Evolutionary conservation across 768 basidiomycete genomes (phyloP), one percentile per base, ranked within the genome.

Genomic region (Tylopilus cervinicoccineus): DNA sequence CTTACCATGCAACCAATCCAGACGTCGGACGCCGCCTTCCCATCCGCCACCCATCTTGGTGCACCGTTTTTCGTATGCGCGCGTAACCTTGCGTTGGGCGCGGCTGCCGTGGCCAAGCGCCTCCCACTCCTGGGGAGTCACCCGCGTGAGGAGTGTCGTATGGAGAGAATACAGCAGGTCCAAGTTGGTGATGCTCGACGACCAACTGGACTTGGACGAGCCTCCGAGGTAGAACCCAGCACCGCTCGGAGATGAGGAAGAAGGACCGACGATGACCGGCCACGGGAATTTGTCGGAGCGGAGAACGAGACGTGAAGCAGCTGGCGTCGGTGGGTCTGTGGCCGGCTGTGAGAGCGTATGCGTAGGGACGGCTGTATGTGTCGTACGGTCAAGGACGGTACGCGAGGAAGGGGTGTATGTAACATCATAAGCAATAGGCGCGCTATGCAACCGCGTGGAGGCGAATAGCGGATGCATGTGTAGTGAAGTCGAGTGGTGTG

Each of bases 401-500:
- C 74, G 73, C 14, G 78, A 70, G 19, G 81, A 80, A 12, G 83
- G 83, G 1, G 80, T 72, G 53, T 72, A 79, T 2, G 67, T 70
- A 17, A 81, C 63, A 57, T 86, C 80, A 63, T 80, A 85, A 26
- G 76, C 76, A 47, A 86, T 80, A 26, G 83, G 82, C 2, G 83
- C 79, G 48, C 70, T 74, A 50, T 80, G 77, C 16, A 77, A 67
- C 34, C 76, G 74, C 23, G 76, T 77, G 43, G 75, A 72, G 4
- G 82, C 79, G 41, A 85, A 72, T 0, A 85, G 65, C 5, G 83
- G 83, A 56, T 85, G 83, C 76, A 85, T 80, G 58, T 80, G 75
- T 22, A 80, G 59, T 33, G 73, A 46, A 56, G 73, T 57, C 54
- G 67, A 59, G 20, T 50, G 50, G 27, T 56, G 58, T 2, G 52